These are phyloP conservation scores for Polyplosphaeria fusca DNA, from an alignment of 495 filamentous ascomycete genomes.

Conservation along the genomic window DNA sequence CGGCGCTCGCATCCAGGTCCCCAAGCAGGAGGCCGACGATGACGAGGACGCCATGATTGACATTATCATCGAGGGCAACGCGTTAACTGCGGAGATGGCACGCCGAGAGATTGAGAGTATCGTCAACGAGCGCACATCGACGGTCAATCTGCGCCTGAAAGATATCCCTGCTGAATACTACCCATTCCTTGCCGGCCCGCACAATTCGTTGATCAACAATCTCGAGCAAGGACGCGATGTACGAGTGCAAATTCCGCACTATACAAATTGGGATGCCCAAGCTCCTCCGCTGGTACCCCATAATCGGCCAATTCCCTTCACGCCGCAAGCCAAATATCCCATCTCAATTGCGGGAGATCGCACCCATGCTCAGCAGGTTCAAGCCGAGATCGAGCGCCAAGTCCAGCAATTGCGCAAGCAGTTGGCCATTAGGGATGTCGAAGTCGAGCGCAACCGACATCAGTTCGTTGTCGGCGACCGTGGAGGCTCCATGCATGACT, in stretches of 20 bases:
- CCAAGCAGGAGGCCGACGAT: conserved; percentile 65
- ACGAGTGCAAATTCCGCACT: conserved; percentile 73
- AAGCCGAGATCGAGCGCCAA: conserved; percentile 71
- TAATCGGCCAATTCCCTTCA: conserved; percentile 64
- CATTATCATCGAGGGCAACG: conserved; percentile 84
- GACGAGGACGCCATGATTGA: conserved; percentile 82
- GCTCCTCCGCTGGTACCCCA: conserved; percentile 65
- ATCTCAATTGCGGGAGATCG: conserved; percentile 89
- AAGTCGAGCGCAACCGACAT: conserved; percentile 74
- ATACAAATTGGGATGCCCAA: conserved; percentile 68
- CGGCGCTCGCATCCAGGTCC: conserved; percentile 83
- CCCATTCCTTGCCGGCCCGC: conserved; percentile 86
- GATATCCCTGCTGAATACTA: conserved; percentile 88
- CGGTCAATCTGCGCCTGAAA: conserved; percentile 71
- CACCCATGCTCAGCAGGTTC: conserved; percentile 71
- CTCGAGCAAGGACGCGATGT: conserved; percentile 70
- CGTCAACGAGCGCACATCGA: conserved; percentile 77
- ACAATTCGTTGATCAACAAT: conserved; percentile 62
- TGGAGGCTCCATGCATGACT: conserved; percentile 73
- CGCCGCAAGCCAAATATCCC: conserved; percentile 60
- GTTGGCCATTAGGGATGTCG: conserved; percentile 67
- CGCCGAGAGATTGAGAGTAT: conserved; percentile 77
- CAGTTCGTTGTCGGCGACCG: conserved; percentile 86
- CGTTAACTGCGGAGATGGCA: conserved; percentile 76
- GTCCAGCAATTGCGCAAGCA: conserved; percentile 67